phyloP scores from a whole-genome alignment of 495 filamentous ascomycete species.

The Mytilinidion resinicola region DNA sequence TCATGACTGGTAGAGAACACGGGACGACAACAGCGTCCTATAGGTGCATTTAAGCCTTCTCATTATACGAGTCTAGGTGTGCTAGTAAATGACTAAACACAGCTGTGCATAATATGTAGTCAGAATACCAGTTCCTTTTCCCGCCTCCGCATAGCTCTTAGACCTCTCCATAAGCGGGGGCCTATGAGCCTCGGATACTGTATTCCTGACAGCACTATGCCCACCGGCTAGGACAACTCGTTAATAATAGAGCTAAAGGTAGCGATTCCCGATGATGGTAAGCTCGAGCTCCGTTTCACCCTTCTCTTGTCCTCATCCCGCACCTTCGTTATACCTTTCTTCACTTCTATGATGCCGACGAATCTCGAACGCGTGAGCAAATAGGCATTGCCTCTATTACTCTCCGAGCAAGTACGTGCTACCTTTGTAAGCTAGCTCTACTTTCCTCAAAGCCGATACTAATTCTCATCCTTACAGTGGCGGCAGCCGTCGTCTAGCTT shows the following conservation, averaged over 20 bases:
- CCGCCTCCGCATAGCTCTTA: no score
- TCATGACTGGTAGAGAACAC: no score
- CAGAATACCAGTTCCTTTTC: no score
- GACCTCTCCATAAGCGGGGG: no score
- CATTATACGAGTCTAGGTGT: no score
- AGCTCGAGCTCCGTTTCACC: background rate
- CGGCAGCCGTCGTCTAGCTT: slow-evolving; percentile 15
- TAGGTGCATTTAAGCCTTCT: no score
- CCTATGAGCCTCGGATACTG: background rate
- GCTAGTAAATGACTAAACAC: no score
- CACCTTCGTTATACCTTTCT: background rate
- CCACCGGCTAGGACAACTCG: background rate
- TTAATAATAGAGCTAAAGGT: background rate
- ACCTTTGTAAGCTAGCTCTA: background rate
- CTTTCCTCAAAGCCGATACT: background rate
- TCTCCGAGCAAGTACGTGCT: slow-evolving; percentile 21
- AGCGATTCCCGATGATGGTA: background rate
- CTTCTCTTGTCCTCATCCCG: no score
- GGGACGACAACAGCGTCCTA: no score
- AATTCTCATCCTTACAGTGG: slow-evolving; percentile 8
- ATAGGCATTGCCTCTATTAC: slow-evolving; percentile 22
- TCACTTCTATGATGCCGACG: no score
- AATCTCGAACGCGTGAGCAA: slow-evolving; percentile 21
- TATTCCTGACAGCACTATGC: background rate
- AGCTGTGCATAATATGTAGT: no score